Base-by-base conservation (phyloP, 2,329 filamentous ascomycete species). In the Lasiodiplodia gonubiensis region DNA sequence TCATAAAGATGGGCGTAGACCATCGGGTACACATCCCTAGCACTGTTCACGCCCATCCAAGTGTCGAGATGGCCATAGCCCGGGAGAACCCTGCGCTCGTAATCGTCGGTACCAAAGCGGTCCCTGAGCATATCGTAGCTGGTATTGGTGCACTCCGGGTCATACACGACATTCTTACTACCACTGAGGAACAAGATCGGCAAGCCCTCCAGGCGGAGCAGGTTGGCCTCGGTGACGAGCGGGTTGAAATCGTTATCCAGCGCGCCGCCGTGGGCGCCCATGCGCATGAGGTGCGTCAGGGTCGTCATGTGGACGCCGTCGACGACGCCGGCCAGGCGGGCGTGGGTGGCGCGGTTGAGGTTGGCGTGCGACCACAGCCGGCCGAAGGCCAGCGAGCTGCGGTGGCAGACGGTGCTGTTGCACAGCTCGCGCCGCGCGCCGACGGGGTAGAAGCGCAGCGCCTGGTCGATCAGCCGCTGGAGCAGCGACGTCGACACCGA, bases 271-370 rank as follows among this genome's bases (percentile, higher is more conserved):
- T 11, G 46, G 4, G 21, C 14, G 11, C 88, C 88, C 79, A 86
- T 85, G 39, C 78, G 78, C 82, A 88, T 88, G 12, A 90, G 81
- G 67, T 88, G 79, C 42, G 82, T 74, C 60, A 89, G 80, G 68
- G 86, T 77, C 1, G 80, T 82, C 86, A 89, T 89, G 74, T 86
- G 87, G 64, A 88, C 84, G 65, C 88, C 88, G 71, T 85, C 86
- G 67, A 90, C 86, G 77, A 89, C 87, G 35, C 84, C 82, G 74
- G 87, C 83, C 53, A 89, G 84, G 72, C 89, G 84, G 0, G 83
- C 78, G 76, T 90, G 89, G 2, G 89, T 91, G 2, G 85, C 86
- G 77, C 86, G 86, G 78, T 90, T 90, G 33, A 90, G 83, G 74
- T 90, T 90, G 3, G 71, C 74, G 76, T 91, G 89, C 72, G 84